Evolutionary conservation across 768 basidiomycete species (phyloP), one percentile per base, ranked within the genome.

Genomic region (Macrocybe gigantea): DNA sequence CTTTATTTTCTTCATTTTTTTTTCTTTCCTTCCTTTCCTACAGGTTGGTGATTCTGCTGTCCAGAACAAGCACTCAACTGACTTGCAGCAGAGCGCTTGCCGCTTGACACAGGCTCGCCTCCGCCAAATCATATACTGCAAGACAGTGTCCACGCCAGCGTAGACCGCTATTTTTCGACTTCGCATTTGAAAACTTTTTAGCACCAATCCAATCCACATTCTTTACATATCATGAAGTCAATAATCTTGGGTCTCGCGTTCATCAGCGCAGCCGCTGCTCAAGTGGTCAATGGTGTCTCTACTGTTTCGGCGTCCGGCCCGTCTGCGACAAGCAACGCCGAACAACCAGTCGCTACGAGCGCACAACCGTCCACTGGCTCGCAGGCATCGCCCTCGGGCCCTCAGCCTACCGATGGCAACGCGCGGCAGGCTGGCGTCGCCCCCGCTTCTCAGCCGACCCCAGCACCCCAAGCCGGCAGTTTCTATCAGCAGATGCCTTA

Each of bases 121-220:
- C 67, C 69, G 64, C 63, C 62, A 61, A 59, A 62, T 67, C 70
- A 60, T 58, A 60, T 61, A 63, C 82, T 85, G 80, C 81, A 71
- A 84, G 83, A 75, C 82, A 82, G 80, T 79, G 63, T 62, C 63
- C 60, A 70, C 65, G 66, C 65, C 66, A 79, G 83, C 83, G 83
- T 85, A 78, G 82, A 86, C 69, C 83, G 83, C 83, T 81, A 60
- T 50, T 66, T 63, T 64, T 64, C 63, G 67, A 62, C 63, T 68
- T 66, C 61, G 54, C 57, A 49, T 61, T 62, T 56, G 60, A 56
- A 56, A 58, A 67, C 58, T 51, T 58, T 64, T 60, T 57, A 67
- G 61, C 68, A 63, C 66, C 66, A 58, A 60, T 64, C 22, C 65
- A 66, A 59, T 56, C 64, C 72, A 70, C 68, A 71, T 64, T 71